Evolutionary conservation across 306 rosid genomes (phyloP).

Genomic region (Gastrolobium bilobum): DNA sequence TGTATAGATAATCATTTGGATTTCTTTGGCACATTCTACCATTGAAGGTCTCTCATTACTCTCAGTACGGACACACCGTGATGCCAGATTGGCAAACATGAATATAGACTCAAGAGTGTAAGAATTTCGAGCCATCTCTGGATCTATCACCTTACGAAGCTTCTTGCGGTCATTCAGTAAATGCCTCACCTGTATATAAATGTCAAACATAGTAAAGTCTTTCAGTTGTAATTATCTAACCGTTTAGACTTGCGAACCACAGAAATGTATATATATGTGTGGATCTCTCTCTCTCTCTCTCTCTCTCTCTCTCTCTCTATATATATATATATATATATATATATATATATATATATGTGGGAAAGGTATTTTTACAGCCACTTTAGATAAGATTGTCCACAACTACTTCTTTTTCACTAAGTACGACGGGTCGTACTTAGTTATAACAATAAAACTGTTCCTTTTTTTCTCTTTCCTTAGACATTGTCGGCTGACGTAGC

Average conservation of each 20-base stretch:
- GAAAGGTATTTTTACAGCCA: too few relatives aligned
- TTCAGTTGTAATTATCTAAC: neutral
- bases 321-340: too few relatives aligned
- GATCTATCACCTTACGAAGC: constrained; percentile 77
- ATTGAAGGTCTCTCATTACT: constrained; percentile 81
- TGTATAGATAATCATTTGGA: constrained; percentile 65
- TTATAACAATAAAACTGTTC: too few relatives aligned
- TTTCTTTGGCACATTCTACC: constrained; percentile 75
- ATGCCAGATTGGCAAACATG: constrained; percentile 86
- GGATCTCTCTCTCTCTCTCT: too few relatives aligned
- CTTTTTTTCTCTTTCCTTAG: too few relatives aligned
- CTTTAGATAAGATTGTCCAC: too few relatives aligned
- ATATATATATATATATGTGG: too few relatives aligned
- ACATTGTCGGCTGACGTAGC: too few relatives aligned
- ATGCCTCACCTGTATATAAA: constrained; percentile 64
- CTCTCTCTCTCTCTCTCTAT: too few relatives aligned
- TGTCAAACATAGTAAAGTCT: constrained; percentile 2
- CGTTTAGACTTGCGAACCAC: neutral
- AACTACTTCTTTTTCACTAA: too few relatives aligned
- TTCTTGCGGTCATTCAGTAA: constrained; percentile 76
- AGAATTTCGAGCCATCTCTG: constrained; percentile 70
- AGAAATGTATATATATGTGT: neutral
- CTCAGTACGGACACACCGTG: constrained; percentile 76
- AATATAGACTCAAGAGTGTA: constrained; percentile 71
- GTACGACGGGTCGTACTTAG: too few relatives aligned